Evolutionary conservation across 305 asterid species (phyloP).

Genomic region (Fraxinus greggii): DNA sequence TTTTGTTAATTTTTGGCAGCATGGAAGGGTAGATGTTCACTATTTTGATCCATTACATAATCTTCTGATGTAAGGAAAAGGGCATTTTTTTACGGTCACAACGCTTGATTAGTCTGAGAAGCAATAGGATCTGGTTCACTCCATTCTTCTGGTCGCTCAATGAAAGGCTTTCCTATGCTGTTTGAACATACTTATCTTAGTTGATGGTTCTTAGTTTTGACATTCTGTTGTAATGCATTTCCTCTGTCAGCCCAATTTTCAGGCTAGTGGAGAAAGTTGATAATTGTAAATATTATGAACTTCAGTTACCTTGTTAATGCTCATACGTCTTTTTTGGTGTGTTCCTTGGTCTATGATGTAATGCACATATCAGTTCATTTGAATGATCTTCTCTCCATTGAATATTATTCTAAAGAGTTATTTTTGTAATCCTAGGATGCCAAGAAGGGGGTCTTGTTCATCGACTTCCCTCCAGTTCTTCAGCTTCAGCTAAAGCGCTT

Average conservation of each 20-base stretch:
- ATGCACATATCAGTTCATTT: constrained; percentile 11
- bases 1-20: not conserved
- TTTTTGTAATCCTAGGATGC: constrained; percentile 71
- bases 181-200: constrained; percentile 6
- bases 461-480: constrained; percentile 95
- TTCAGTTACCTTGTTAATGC: constrained; percentile 5
- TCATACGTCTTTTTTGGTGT: not conserved
- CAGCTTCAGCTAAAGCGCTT: constrained; percentile 97
- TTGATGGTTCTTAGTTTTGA: not conserved
- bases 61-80: not conserved
- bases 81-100: not conserved
- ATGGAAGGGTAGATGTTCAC: not conserved
- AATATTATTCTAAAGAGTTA: constrained; percentile 22
- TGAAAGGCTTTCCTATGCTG: not conserved
- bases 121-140: not conserved
- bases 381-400: constrained; percentile 17
- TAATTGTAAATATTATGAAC: constrained; percentile 5
- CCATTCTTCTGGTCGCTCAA: not conserved
- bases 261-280: constrained; percentile 16
- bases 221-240: constrained; percentile 1
- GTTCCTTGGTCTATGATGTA: not conserved
- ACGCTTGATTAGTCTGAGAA: constrained; percentile 16
- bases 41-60: not conserved
- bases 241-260: constrained; percentile 18
- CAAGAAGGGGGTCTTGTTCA: constrained; percentile 90